phyloP scores from a whole-genome alignment of 2,329 filamentous ascomycete species.

The Ceratocystis variospora region DNA sequence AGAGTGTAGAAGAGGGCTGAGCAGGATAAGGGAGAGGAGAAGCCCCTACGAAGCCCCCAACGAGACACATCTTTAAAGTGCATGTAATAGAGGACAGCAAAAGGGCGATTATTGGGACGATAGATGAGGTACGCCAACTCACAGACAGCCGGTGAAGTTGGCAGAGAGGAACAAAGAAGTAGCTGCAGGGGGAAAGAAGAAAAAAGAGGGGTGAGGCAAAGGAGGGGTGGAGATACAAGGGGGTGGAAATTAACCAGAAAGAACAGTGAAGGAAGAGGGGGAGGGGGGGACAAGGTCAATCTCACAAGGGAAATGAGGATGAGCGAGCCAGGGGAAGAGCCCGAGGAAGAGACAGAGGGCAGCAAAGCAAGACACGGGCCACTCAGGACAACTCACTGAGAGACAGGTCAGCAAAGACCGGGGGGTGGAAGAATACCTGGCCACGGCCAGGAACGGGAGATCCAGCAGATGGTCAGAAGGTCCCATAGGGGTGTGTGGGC shows the following conservation, averaged over 20 bases:
- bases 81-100: background rate
- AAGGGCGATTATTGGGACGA: background rate
- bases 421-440: background rate
- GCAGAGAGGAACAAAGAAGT: slow-evolving; percentile 14
- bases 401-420: background rate
- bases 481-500: background rate
- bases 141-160: background rate
- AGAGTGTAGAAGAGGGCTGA: no score
- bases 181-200: background rate
- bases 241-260: background rate
- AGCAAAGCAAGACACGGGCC: background rate
- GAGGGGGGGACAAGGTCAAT: slow-evolving; percentile 5
- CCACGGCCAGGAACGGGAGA: background rate
- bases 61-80: no score
- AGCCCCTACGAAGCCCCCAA: no score
- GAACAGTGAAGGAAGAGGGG: background rate
- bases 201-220: background rate
- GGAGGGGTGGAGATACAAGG: background rate
- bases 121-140: slow-evolving; percentile 1
- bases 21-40: no score
- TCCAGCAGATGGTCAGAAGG: background rate
- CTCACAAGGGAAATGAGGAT: slow-evolving; percentile 16
- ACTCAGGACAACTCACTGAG: background rate
- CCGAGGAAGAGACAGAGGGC: background rate
- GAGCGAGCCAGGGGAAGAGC: slow-evolving; percentile 12